Percentiles rank a stretch among this genome's conserved stretches.
phyloP scores from a whole-genome alignment of 2,329 filamentous ascomycete genomes.

The Aspergillus sp. region DNA sequence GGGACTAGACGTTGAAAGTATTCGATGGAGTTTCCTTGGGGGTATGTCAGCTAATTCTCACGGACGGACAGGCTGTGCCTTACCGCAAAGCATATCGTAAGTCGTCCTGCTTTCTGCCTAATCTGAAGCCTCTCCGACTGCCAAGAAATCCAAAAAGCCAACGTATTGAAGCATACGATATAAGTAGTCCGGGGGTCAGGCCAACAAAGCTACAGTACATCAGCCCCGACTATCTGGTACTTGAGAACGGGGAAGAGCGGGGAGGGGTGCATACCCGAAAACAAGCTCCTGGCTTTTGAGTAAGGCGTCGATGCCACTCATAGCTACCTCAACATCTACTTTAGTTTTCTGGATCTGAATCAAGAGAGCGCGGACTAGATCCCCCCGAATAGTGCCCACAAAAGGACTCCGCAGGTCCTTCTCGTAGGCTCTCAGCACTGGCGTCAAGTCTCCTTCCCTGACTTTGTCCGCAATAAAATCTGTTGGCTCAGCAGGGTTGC shows the following conservation, averaged over 20 bases:
- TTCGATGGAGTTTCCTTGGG: conserved; percentile 74
- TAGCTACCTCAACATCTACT: conserved; percentile 93
- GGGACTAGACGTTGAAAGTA: conserved; percentile 67
- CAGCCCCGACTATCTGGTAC: conserved; percentile 2
- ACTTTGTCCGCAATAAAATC: conserved; percentile 75
- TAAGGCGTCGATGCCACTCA: conserved; percentile 91
- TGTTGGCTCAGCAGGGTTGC: conserved; percentile 49
- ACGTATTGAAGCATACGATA: conserved; percentile 70
- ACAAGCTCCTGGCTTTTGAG: conserved; percentile 95
- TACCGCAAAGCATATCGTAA: conserved; percentile 74
- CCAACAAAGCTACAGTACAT: conserved; percentile 70
- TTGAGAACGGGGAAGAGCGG: not conserved
- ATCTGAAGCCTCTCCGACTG: conserved; percentile 66
- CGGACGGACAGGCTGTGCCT: not conserved
- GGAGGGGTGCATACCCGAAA: conserved; percentile 59
- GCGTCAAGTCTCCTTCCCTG: conserved; percentile 86
- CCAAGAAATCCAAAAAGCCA: conserved; percentile 72
- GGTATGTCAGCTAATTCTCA: not conserved
- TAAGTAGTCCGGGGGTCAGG: conserved; percentile 86
- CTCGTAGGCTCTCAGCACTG: conserved; percentile 88
- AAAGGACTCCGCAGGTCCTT: conserved; percentile 81
- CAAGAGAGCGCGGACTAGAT: conserved; percentile 83
- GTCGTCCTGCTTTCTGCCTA: conserved; percentile 65
- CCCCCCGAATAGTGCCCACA: conserved; percentile 77
- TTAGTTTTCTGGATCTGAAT: conserved; percentile 99